phyloP scores from a whole-genome alignment of 208 protist genomes.

The Leishmania major region DNA sequence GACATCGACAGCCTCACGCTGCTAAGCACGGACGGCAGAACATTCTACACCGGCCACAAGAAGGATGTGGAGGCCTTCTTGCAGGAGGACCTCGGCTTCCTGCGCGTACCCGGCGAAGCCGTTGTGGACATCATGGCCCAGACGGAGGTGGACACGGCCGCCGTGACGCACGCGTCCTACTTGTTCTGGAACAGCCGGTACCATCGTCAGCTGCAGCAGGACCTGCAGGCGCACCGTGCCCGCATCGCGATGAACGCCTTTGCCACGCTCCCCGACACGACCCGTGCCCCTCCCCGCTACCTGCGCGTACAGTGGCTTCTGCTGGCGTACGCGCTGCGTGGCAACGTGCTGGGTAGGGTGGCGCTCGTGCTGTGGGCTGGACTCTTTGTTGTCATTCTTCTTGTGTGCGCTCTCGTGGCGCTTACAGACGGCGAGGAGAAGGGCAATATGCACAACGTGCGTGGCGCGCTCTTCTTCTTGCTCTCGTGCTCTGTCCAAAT shows the following conservation, averaged over 20 bases:
- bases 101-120: constrained; percentile 35
- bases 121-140: constrained; percentile 50
- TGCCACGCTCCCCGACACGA: background rate
- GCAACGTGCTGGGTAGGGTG: constrained; percentile 22
- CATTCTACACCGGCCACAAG: constrained; percentile 44
- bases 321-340: constrained; percentile 35
- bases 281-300: constrained; percentile 4
- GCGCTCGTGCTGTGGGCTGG: constrained; percentile 43
- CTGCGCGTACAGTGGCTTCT: constrained; percentile 17
- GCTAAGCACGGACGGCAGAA: constrained; percentile 36
- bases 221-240: constrained; percentile 37
- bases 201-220: constrained; percentile 21
- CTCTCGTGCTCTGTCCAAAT: constrained; percentile 52
- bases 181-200: constrained; percentile 26
- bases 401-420: constrained; percentile 30
- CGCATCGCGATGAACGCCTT: constrained; percentile 20
- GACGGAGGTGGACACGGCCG: constrained; percentile 36
- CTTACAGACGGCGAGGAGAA: background rate
- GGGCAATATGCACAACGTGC: constrained; percentile 45
- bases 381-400: constrained; percentile 42
- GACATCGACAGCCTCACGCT: constrained; percentile 39
- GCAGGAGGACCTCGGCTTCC: constrained; percentile 28
- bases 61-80: constrained; percentile 44
- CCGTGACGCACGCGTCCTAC: constrained; percentile 21
- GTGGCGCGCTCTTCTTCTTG: constrained; percentile 55